Base-by-base conservation (phyloP, 306 rosid species). In the Clitoria ternatea region DNA sequence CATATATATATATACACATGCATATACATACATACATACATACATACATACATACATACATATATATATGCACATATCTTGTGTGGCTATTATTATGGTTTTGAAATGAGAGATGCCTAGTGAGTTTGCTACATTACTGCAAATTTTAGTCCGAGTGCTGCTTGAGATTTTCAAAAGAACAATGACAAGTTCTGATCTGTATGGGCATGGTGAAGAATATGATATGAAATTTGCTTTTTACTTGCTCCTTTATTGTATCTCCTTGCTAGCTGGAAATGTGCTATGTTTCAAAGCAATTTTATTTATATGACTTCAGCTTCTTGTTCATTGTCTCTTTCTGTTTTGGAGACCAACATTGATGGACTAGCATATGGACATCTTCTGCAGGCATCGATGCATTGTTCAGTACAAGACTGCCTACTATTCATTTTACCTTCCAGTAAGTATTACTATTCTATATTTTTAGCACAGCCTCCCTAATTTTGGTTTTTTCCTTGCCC, bases 361-460 rank as follows among this genome's bases (percentile, higher is more conserved):
- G 35, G n/a, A 72, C 79, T 52, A 70, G 65, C 5, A 17, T 26
- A 5, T n/a, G 20, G 62, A 3, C 19, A 66, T 73, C 13, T 69
- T 57, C 30, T 87, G 90, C 95, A 94, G 99, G 78, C 95, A 94
- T 85, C 95, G 79, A 4, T 86, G 89, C 11, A 89, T 94, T 81
- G 97, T 94, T 81, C 96, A 94, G 79, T 91, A 87, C 82, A 94
- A 94, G 82, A 90, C 99, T 13, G 90, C 90, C 27, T 94, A 94
- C 66, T 94, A 94, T 82, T 94, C 99, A 29, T 91, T 94, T 77
- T 94, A 94, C 84, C 96, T 90, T 62, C 97, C 97, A 7, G 95
- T 94, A 73, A 86, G 99, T 74, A 61, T 32, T 61, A 45, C 11
- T 29, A 42, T 50, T 32, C 35, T 32, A 65, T 45, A 59, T 22